Conservation (phyloP, 352 stramenopile species). For the Globisporangium recalcitrans region DNA sequence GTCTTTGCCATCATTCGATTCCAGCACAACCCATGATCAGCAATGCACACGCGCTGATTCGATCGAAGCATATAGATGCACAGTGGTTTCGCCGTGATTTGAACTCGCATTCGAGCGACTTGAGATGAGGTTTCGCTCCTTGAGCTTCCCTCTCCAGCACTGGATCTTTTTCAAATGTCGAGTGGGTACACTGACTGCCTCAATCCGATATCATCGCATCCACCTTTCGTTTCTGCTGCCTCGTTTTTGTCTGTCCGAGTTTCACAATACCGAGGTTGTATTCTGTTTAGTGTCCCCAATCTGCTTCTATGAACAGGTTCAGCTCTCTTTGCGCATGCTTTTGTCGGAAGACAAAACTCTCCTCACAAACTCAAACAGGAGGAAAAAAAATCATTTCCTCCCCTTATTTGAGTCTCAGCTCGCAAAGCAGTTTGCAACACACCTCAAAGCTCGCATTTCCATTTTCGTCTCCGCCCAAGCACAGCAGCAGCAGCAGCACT, state of each 20-base stretch:
- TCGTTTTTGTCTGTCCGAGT: neutral
- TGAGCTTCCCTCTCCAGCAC: neutral
- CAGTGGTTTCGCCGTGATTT: neutral
- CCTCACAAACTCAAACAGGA: neutral
- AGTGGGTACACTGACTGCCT: neutral
- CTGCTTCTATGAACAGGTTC: neutral
- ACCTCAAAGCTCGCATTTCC: neutral
- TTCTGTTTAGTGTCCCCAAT: no score
- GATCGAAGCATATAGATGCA: neutral
- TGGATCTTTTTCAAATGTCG: neutral
- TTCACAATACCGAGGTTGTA: neutral
- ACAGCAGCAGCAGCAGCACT: neutral
- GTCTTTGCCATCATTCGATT: neutral
- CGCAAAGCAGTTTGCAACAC: neutral
- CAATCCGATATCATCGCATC: neutral
- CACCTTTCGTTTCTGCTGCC: neutral
- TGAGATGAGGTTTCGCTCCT: neutral
- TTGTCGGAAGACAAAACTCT: neutral
- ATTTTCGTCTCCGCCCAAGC: slow-evolving; percentile 2
- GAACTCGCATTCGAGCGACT: neutral
- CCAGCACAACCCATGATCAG: neutral
- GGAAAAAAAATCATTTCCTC: slow-evolving; percentile 11
- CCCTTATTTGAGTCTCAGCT: neutral
- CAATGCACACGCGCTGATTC: no score
- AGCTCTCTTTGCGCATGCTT: neutral